Conservation (phyloP, 768 basidiomycete genomes). For the Grammothele lineata region DNA sequence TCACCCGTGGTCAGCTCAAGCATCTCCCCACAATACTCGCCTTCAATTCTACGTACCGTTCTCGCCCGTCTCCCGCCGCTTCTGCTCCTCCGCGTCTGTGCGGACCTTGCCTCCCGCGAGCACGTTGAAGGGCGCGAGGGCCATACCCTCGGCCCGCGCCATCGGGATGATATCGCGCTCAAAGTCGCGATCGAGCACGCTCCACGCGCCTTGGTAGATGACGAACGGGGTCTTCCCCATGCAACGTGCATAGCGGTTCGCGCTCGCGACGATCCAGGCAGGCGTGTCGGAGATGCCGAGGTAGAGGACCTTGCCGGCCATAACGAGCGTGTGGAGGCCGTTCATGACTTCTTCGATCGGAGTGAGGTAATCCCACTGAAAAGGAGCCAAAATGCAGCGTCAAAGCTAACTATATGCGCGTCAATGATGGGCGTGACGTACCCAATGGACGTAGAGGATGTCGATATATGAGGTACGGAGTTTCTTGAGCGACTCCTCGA, state of each 20-base stretch:
- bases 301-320: slow-evolving; percentile 41
- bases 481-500: slow-evolving; percentile 34
- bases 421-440: neutral
- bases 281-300: slow-evolving; percentile 26
- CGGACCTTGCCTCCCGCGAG: slow-evolving; percentile 34
- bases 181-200: slow-evolving; percentile 28
- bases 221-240: slow-evolving; percentile 36
- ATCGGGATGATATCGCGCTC: slow-evolving; percentile 39
- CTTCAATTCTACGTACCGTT: too few relatives aligned
- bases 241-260: slow-evolving; percentile 33
- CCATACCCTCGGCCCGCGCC: slow-evolving; percentile 20
- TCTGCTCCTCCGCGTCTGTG: slow-evolving; percentile 30
- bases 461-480: slow-evolving; percentile 42
- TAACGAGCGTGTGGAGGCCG: slow-evolving; percentile 46
- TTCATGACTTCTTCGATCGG: slow-evolving; percentile 54
- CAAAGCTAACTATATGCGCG: too few relatives aligned
- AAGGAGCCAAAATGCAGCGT: neutral
- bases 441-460: slow-evolving; percentile 41
- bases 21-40: too few relatives aligned
- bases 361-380: slow-evolving; percentile 48
- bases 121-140: slow-evolving; percentile 35
- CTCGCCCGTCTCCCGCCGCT: slow-evolving; percentile 23
- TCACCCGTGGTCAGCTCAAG: too few relatives aligned
- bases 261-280: slow-evolving; percentile 30
- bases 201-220: slow-evolving; percentile 35